Evolutionary conservation across 345 rosid species (phyloP).

Genomic region (Capsella bursapastoris): DNA sequence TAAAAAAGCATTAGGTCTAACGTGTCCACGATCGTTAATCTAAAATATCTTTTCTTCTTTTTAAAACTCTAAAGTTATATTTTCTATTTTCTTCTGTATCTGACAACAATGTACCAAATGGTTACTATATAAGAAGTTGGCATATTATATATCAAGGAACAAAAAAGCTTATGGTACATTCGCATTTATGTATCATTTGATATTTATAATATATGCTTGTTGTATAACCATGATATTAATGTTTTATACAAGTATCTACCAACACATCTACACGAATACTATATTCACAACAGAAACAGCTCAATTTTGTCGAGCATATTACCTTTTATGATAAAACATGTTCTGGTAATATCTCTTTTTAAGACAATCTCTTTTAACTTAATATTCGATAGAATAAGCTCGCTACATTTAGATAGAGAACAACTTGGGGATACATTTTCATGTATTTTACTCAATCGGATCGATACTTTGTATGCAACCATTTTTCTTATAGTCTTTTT

Average conservation of each 20-base stretch:
- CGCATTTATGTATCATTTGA: neutral
- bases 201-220: neutral
- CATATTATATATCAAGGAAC: neutral
- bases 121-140: neutral
- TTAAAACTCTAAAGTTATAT: neutral
- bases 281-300: neutral
- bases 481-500: neutral
- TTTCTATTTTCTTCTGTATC: conserved; percentile 4
- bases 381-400: conserved; percentile 12
- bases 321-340: conserved; percentile 28
- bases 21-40: conserved; percentile 24
- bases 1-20: conserved; percentile 2
- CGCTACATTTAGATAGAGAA: neutral
- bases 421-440: neutral
- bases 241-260: conserved; percentile 20
- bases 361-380: neutral
- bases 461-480: neutral
- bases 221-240: neutral
- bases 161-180: neutral
- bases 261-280: conserved; percentile 10
- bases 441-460: neutral
- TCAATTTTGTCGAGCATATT: conserved; percentile 35
- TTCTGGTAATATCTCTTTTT: conserved; percentile 3
- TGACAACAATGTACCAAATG: conserved; percentile 11
- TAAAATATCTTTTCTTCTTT: conserved; percentile 2